phyloP scores from a whole-genome alignment of 2,329 filamentous ascomycete genomes.

The Cercospora brassicicola region DNA sequence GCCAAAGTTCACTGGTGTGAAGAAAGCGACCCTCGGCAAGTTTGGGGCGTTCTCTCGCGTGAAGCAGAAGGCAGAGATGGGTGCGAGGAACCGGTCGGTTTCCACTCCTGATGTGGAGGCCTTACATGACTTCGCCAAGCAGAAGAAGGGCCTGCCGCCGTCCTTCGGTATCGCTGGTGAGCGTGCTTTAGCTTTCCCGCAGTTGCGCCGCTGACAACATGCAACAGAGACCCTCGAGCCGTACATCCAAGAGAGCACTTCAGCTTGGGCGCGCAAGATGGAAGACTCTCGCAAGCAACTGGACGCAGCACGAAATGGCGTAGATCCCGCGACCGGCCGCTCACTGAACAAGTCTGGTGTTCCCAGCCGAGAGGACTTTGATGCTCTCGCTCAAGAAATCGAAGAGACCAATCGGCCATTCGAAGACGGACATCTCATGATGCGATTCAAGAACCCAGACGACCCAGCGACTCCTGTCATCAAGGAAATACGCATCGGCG shows the following conservation, averaged over 20 bases:
- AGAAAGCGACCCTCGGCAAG: conserved; percentile 10
- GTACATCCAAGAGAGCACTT: conserved; percentile 10
- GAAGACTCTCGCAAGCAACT: conserved; percentile 18
- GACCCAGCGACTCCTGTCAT: neutral
- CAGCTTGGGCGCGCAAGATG: conserved; percentile 3
- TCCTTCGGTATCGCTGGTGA: conserved; percentile 11
- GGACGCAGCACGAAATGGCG: conserved; percentile 23
- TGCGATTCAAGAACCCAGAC: conserved; percentile 6
- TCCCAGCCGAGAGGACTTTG: conserved; percentile 25
- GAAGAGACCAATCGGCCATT: conserved; percentile 23
- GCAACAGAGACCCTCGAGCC: conserved; percentile 10
- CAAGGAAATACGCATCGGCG: conserved; percentile 21
- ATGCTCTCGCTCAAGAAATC: conserved; percentile 18
- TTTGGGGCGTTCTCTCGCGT: conserved; percentile 13
- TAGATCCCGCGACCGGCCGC: conserved; percentile 24
- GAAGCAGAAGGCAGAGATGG: conserved; percentile 3
- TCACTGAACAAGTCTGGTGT: conserved; percentile 18
- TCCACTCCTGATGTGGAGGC: neutral
- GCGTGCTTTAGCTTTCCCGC: neutral
- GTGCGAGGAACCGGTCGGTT: conserved; percentile 15
- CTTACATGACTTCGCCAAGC: neutral
- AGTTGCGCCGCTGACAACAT: conserved; percentile 2
- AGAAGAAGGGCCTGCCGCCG: neutral
- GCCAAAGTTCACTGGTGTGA: conserved; percentile 15
- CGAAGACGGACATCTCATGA: conserved; percentile 17